Evolutionary conservation across 2,329 filamentous ascomycete species (phyloP), one percentile per base, ranked within the genome.

Genomic region (Leptographium flavum): DNA sequence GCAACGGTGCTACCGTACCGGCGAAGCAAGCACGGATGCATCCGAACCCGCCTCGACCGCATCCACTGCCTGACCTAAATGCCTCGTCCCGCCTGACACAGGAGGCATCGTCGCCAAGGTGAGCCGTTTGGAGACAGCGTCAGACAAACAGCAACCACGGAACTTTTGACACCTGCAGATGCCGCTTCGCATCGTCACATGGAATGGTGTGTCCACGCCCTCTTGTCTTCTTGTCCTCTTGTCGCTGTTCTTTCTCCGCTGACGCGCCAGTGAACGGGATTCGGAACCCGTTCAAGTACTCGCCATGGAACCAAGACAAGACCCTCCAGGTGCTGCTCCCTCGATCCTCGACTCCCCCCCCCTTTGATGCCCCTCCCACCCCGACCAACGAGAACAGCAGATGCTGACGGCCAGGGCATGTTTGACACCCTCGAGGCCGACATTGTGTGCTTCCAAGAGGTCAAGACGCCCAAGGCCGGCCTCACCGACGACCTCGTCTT

Each of bases 401-500:
- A 45, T 17, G n/a, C 17, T 47, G 44, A 40, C 17, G 27, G 22
- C 30, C 4, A 48, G 81, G 73, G 81, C 52, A 96, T 96, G 92
- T 96, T 98, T 63, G 85, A 94, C 53, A 84, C 83, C 37, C 73
- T 98, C 7, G 84, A 92, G 59, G 80, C 88, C 44, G 92, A 98
- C 60, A 92, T 98, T 51, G 79, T 96, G 17, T 73, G 95, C 47
- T 87, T 96, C 69, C 92, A 98, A 61, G 92, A 96, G 63, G 81
- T 87, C 37, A 98, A 96, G 64, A 95, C 96, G 35, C 92, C 96
- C 58, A 75, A 83, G 47, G 94, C 94, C 59, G 88, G 95, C 54
- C 68, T 98, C 2, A 74, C 71, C 35, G 92, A 96, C 70, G 92
- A 96, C 55, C 96, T 96, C 87, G 88, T 96, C 10, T 68, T 96